phyloP scores from a whole-genome alignment of 1,284 basidiomycete genomes.

The Trametes pubescens region DNA sequence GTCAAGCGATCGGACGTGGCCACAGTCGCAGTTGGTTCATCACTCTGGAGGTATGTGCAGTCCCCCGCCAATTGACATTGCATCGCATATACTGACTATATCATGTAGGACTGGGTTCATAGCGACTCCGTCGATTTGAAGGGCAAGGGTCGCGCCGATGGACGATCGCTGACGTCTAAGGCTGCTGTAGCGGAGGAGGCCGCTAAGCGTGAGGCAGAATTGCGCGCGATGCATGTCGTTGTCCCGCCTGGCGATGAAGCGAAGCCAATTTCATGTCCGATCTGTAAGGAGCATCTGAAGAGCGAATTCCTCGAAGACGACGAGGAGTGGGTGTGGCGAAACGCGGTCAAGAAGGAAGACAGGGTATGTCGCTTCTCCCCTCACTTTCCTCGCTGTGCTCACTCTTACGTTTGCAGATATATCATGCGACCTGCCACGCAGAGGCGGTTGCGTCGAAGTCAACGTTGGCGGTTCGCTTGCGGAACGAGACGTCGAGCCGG shows the following conservation, averaged over 20 bases:
- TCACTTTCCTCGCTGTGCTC: slow-evolving; percentile 12
- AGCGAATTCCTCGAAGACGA: slow-evolving; percentile 96
- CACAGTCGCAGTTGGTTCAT: slow-evolving; percentile 94
- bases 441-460: slow-evolving; percentile 73
- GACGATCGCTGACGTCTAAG: slow-evolving; percentile 59
- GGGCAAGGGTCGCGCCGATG: slow-evolving; percentile 69
- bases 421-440: slow-evolving; percentile 91
- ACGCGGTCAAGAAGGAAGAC: slow-evolving; percentile 86
- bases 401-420: slow-evolving; percentile 60
- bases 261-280: slow-evolving; percentile 85
- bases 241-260: slow-evolving; percentile 90
- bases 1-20: slow-evolving; percentile 85
- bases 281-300: slow-evolving; percentile 96
- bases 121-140: slow-evolving; percentile 67
- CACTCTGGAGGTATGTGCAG: slow-evolving; percentile 76
- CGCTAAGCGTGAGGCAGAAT: slow-evolving; percentile 75
- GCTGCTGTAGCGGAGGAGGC: slow-evolving; percentile 70
- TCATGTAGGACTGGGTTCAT: slow-evolving; percentile 82
- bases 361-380: slow-evolving; percentile 60
- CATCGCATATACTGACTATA: not conserved
- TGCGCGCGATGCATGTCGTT: slow-evolving; percentile 84
- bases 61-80: not conserved
- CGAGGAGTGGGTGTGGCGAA: slow-evolving; percentile 99
- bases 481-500: slow-evolving; percentile 61
- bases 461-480: slow-evolving; percentile 69